phyloP scores from a whole-genome alignment of 495 filamentous ascomycete species.

The Paragyromitra xinjiangensis region DNA sequence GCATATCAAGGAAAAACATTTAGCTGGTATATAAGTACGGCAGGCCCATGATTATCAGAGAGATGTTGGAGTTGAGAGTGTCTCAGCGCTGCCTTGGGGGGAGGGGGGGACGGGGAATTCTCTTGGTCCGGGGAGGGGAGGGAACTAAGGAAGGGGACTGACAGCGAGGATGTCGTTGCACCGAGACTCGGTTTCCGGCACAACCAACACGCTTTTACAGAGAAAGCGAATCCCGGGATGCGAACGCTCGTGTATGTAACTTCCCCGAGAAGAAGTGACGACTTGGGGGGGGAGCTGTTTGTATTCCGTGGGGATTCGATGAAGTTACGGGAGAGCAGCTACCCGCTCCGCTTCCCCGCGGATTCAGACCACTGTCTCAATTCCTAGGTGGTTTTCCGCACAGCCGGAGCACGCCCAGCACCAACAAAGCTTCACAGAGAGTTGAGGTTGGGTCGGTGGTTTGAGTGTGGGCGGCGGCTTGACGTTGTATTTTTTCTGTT shows the following conservation, averaged over 20 bases:
- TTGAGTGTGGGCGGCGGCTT: slow-evolving; percentile 20
- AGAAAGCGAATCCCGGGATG: slow-evolving; percentile 31
- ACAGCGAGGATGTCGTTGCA: slow-evolving; percentile 47
- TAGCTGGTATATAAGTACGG: slow-evolving; percentile 41
- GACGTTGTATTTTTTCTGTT: slow-evolving; percentile 29
- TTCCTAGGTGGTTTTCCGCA: slow-evolving; percentile 13
- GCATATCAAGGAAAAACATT: slow-evolving; percentile 49
- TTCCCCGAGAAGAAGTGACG: slow-evolving; percentile 25
- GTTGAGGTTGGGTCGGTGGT: slow-evolving; percentile 13
- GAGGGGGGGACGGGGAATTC: slow-evolving; percentile 9
- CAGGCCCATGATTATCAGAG: slow-evolving; percentile 40
- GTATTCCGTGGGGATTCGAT: slow-evolving; percentile 29
- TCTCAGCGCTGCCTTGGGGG: slow-evolving; percentile 24
- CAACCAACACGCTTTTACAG: slow-evolving; percentile 41
- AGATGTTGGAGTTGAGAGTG: slow-evolving; percentile 31
- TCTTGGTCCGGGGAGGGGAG: slow-evolving; percentile 3
- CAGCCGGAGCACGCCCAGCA: slow-evolving; percentile 18
- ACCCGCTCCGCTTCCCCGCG: slow-evolving; percentile 8
- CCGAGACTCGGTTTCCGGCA: slow-evolving; percentile 50
- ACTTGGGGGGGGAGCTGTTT: slow-evolving; percentile 20
- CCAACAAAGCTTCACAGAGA: slow-evolving; percentile 28
- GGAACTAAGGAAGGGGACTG: slow-evolving; percentile 35
- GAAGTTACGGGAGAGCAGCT: slow-evolving; percentile 23
- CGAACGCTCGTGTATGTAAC: slow-evolving; percentile 41
- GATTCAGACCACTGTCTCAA: slow-evolving; percentile 12